Base-by-base conservation (phyloP, 257 asterid species). In the Gentiana dahurica region DNA sequence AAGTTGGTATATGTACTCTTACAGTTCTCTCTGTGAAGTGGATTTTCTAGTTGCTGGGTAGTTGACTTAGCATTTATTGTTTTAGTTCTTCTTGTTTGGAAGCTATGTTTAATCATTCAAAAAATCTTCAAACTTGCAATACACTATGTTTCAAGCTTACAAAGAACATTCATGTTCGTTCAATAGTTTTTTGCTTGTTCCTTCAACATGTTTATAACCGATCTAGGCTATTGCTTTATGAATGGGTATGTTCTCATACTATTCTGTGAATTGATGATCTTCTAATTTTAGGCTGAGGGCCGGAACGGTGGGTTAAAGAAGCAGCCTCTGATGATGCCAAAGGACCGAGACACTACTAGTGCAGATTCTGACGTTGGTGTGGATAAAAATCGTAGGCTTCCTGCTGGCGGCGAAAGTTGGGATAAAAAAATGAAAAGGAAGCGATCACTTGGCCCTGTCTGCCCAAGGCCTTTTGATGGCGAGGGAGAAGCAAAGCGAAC, bases 361-460 rank as follows among this genome's bases (percentile, higher is more conserved):
- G 76, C 65, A 55, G 95, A 80, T 71, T 61, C 78, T 73, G 95
- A 83, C 57, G 60, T 80, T 74, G 82, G 58, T 48, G 92, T 82
- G 79, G 95, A 80, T 60, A 85, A 87, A 77, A 81, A 81, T 51
- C 82, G 94, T 77, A 79, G 89, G 61, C 73, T 87, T 69, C 92
- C 96, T 54, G 86, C 83, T 15, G 92, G 86, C 60, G 99, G 95
- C 55, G 98, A 92, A 72, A 83, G 86, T 38, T 88, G 97, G 99
- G 99, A 88, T 69, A 92, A 77, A 73, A 92, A 82, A 73, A 92
- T 85, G 94, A 92, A 81, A 81, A 75, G 94, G 74, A 92, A 92
- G 69, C 99, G 97, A 13, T 88, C 99, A 64, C 89, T 83, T 74
- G 95, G 99, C 57, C 74, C 87, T 12, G 95, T 73, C 52, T 59